Percentiles rank a stretch among this genome's conserved stretches.
These are phyloP conservation scores for Botryotinia calthae DNA, from an alignment of 2,329 filamentous ascomycete genomes.

Conservation along the genomic window DNA sequence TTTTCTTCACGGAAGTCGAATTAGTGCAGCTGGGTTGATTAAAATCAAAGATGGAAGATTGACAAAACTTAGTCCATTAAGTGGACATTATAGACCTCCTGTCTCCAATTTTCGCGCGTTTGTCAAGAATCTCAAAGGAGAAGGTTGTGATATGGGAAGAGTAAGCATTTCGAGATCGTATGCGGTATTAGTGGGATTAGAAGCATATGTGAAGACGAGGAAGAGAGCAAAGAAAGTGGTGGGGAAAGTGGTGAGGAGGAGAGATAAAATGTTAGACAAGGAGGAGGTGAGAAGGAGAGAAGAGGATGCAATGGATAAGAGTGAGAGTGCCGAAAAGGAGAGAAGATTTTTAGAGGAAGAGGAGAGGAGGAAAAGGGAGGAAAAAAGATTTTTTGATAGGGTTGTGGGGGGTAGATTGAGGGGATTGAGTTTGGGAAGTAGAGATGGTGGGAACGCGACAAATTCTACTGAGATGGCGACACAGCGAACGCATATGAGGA, in stretches of 20 bases:
- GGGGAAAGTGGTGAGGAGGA: slow-evolving; percentile 12
- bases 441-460: not conserved
- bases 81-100: slow-evolving; percentile 83
- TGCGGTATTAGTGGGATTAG: slow-evolving; percentile 76
- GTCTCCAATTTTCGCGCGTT: slow-evolving; percentile 77
- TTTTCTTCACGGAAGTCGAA: slow-evolving; percentile 79
- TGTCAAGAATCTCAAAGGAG: slow-evolving; percentile 67
- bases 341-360: not conserved
- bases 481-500: not conserved
- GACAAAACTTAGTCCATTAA: slow-evolving; percentile 66
- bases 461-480: not conserved
- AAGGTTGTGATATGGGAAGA: slow-evolving; percentile 74
- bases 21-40: slow-evolving; percentile 79
- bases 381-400: not conserved
- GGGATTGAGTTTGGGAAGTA: not conserved
- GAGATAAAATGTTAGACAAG: slow-evolving; percentile 1
- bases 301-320: not conserved
- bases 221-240: slow-evolving; percentile 53
- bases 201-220: slow-evolving; percentile 71
- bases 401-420: slow-evolving; percentile 1
- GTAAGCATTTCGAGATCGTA: slow-evolving; percentile 81
- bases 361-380: not conserved
- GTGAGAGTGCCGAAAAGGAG: slow-evolving; percentile 7
- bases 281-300: not conserved
- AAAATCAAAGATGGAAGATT: slow-evolving; percentile 79